Evolutionary conservation across 495 filamentous ascomycete species (phyloP).

Genomic region (Zalerion maritima): DNA sequence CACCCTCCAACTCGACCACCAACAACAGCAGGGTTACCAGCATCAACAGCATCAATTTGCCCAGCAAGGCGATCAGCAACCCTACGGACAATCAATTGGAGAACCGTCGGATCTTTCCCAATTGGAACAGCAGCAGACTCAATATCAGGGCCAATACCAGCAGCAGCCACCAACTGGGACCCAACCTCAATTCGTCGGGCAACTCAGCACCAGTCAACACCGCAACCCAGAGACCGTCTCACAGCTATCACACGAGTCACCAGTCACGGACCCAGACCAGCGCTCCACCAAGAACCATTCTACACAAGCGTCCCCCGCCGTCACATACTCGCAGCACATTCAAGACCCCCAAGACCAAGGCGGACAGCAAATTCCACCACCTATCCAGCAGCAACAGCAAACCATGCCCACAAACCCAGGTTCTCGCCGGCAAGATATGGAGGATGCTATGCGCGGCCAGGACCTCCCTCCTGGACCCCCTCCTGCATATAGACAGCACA

Average conservation of each 20-base stretch:
- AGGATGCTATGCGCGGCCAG: slow-evolving; percentile 24
- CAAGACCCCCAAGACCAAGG: slow-evolving; percentile 18
- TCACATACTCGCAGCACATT: slow-evolving; percentile 19
- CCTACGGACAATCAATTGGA: slow-evolving; percentile 10
- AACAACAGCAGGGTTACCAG: slow-evolving; percentile 25
- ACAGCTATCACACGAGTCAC: slow-evolving; percentile 49
- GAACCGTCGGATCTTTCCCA: slow-evolving; percentile 9
- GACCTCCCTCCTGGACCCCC: slow-evolving; percentile 30
- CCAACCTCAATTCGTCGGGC: slow-evolving; percentile 15
- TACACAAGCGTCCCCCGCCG: slow-evolving; percentile 21
- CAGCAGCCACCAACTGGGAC: slow-evolving; percentile 13
- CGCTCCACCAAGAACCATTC: slow-evolving; percentile 24
- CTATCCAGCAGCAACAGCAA: slow-evolving; percentile 17
- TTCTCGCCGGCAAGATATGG: slow-evolving; percentile 29
- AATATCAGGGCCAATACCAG: slow-evolving; percentile 22
- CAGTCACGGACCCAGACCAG: slow-evolving; percentile 29
- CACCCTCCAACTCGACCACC: slow-evolving; percentile 17
- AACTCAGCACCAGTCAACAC: slow-evolving; percentile 26
- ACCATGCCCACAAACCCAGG: slow-evolving; percentile 33
- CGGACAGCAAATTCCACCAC: slow-evolving; percentile 11
- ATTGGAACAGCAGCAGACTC: slow-evolving; percentile 13
- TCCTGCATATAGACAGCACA: slow-evolving; percentile 34
- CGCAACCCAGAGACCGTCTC: slow-evolving; percentile 38
- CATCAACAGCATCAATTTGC: slow-evolving; percentile 25
- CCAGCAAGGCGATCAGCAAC: slow-evolving; percentile 11